Percentiles rank a stretch among this genome's conserved stretches.
phyloP scores from a whole-genome alignment of 83 land plant species.

The Diphasiastrum complanatum region DNA sequence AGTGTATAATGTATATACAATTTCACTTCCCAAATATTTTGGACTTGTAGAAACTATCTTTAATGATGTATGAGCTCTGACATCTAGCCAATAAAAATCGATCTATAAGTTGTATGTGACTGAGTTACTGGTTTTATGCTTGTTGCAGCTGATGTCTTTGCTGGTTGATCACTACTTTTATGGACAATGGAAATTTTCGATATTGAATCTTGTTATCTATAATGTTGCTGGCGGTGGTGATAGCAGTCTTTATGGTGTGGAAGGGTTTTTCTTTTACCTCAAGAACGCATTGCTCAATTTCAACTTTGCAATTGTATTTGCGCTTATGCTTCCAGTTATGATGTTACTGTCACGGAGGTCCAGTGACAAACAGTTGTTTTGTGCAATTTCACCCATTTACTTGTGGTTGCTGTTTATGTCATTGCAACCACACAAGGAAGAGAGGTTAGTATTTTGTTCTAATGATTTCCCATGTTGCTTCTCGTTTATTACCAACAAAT shows the following conservation, averaged over 20 bases:
- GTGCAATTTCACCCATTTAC: constrained; percentile 68
- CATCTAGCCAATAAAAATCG: no score
- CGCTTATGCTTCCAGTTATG: constrained; percentile 53
- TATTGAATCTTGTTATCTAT: constrained; percentile 73
- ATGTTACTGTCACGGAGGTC: constrained; percentile 45
- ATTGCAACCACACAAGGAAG: constrained; percentile 96
- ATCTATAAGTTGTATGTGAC: no score
- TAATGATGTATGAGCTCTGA: no score
- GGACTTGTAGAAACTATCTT: no score
- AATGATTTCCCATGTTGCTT: no score
- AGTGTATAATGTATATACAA: no score
- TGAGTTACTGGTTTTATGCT: not conserved
- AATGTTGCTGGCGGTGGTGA: constrained; percentile 91
- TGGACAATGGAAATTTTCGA: constrained; percentile 84
- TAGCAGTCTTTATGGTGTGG: constrained; percentile 91
- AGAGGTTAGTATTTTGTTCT: constrained; percentile 71
- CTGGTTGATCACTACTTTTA: constrained; percentile 65
- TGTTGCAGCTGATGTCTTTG: constrained; percentile 56
- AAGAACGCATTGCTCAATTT: constrained; percentile 90
- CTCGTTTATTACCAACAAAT: no score
- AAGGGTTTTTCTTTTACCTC: constrained; percentile 73
- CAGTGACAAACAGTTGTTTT: constrained; percentile 42
- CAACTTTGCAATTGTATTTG: constrained; percentile 73
- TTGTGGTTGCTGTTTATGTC: constrained; percentile 95
- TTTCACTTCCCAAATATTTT: no score